Evolutionary conservation across 2,329 filamentous ascomycete genomes (phyloP), one percentile per base, ranked within the genome.

Genomic region (Chrysoporthe deuterocubensis): DNA sequence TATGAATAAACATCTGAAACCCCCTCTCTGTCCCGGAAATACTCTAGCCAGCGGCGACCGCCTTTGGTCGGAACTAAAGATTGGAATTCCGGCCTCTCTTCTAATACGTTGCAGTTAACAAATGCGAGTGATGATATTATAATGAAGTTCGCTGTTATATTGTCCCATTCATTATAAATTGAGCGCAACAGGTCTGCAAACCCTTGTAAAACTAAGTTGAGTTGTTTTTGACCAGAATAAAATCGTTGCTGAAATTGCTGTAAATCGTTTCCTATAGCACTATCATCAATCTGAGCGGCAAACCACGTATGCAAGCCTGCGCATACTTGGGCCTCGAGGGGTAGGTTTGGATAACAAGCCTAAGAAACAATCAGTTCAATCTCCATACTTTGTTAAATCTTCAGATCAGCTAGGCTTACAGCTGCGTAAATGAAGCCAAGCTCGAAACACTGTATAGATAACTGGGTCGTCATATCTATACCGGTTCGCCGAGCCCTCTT

Each of bases 31-130:
- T 64, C 62, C 18, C 62, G 62, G 8, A 64, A 64, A 46, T 64
- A 64, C 11, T 64, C 40, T 7, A 52, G 62, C 62, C 62, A 64
- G 18, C 62, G 62, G 18, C 50, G 62, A 37, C 62, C 62, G 13
- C 62, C 62, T 7, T 44, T 56, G 13, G 62, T 64, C 16, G 62
- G 62, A 2, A 42, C 54, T 40, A 64, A 57, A 16, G 13, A 13
- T 40, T 46, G 62, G 40, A 64, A 64, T 40, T 57, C 62, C 13
- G 50, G 44, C 21, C 50, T 48, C n/a, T 57, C 50, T 18, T 64
- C 62, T 40, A 64, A 40, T 8, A 46, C 62, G 21, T 64, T 64
- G 50, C 62, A 64, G 26, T 64, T 64, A n/a, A 64, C 44, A 26
- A 64, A 64, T n/a, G 40, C 62, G 5, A 64, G 50, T 14, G 62